Conservation (phyloP, 2,329 filamentous ascomycete species). For the Colletotrichum orchidophilum region DNA sequence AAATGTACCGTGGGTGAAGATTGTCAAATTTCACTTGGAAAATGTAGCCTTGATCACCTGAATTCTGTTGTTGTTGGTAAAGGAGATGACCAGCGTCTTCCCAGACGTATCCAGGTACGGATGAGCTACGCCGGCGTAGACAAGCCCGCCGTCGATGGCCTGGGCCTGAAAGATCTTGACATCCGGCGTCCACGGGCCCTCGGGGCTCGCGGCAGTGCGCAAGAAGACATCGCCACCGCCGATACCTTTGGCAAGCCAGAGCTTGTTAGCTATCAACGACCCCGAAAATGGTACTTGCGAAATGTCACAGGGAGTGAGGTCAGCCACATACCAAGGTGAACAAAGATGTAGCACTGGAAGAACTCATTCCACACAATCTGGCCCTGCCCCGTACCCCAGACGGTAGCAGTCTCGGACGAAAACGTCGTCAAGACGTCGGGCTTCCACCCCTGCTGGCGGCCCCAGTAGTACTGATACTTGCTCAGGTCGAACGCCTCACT, state of each 20-base stretch:
- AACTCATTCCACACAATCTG: constrained; percentile 48
- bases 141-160: constrained; percentile 44
- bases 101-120: constrained; percentile 49
- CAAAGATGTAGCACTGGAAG: constrained; percentile 47
- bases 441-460: constrained; percentile 48
- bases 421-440: constrained; percentile 42
- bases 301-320: background rate
- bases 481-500: constrained; percentile 46
- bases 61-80: constrained; percentile 51
- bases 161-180: constrained; percentile 45
- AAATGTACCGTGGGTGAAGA: background rate
- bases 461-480: constrained; percentile 54
- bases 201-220: constrained; percentile 41
- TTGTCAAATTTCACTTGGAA: background rate
- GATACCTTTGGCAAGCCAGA: background rate
- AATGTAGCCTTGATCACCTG: constrained; percentile 47
- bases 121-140: constrained; percentile 49
- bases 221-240: constrained; percentile 31
- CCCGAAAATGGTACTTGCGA: background rate
- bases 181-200: constrained; percentile 49
- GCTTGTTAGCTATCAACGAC: background rate
- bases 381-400: constrained; percentile 49
- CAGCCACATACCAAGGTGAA: constrained; percentile 39
- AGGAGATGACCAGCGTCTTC: constrained; percentile 47
- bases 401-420: constrained; percentile 46